phyloP scores from a whole-genome alignment of 2,329 filamentous ascomycete genomes.

The Phialemoniopsis sp. region DNA sequence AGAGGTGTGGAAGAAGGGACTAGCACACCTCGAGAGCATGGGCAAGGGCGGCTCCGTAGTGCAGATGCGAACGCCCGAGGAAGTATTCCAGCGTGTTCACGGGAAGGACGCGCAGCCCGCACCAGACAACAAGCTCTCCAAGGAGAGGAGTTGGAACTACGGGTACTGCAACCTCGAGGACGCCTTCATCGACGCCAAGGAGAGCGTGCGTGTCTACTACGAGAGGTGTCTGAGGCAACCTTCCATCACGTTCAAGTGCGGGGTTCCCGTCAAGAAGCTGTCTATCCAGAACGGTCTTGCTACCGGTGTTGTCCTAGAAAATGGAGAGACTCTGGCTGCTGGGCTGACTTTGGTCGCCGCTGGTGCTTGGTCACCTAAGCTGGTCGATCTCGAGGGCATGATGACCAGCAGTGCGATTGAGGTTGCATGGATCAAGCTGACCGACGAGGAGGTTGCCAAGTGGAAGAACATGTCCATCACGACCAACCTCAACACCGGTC shows the following conservation, averaged over 20 bases:
- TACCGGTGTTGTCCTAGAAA: conserved; percentile 11
- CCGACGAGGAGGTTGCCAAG: conserved; percentile 10
- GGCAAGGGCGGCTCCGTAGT: background rate
- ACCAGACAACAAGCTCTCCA: background rate
- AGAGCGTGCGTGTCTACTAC: conserved; percentile 15
- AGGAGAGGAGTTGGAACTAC: conserved; percentile 10
- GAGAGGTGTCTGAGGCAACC: conserved; percentile 12
- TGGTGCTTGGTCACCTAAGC: conserved; percentile 16
- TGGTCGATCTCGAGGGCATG: conserved; percentile 13
- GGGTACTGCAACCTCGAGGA: conserved; percentile 16
- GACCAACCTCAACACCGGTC: conserved; percentile 18
- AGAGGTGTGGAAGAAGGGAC: conserved; percentile 9
- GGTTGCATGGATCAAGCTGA: conserved; percentile 20
- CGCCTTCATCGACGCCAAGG: conserved; percentile 17
- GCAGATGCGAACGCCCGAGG: conserved; percentile 6
- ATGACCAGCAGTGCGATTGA: conserved; percentile 12
- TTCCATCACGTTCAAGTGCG: conserved; percentile 13
- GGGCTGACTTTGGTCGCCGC: conserved; percentile 12
- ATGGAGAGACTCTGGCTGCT: conserved; percentile 9
- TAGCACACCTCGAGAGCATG: background rate
- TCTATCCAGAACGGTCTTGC: background rate
- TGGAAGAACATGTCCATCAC: conserved; percentile 22
- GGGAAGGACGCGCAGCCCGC: conserved; percentile 8
- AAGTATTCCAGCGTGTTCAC: conserved; percentile 15
- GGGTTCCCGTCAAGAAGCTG: conserved; percentile 8